Percentiles rank a stretch among this genome's conserved stretches.
These are phyloP conservation scores for Salvia sclarea DNA, from an alignment of 305 asterid species.

Conservation along the genomic window DNA sequence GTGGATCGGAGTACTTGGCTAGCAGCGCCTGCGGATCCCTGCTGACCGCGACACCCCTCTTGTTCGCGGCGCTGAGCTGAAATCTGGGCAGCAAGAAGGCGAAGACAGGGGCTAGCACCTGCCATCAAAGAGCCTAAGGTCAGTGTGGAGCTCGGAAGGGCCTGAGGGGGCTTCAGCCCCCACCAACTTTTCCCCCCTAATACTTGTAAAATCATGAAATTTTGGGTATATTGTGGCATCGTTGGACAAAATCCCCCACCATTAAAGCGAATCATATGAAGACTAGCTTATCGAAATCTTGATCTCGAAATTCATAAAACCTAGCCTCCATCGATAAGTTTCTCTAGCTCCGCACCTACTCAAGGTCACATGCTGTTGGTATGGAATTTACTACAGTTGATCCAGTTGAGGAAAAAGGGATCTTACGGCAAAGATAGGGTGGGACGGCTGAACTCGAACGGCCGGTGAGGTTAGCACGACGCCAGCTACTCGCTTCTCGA, in stretches of 20 bases:
- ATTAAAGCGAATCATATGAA: no score
- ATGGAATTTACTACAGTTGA: not conserved
- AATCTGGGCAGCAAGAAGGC: slow-evolving; percentile 75
- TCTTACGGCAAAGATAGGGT: slow-evolving; percentile 74
- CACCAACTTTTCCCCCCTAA: no score
- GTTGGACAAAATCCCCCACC: no score
- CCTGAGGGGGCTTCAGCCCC: no score
- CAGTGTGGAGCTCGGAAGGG: not conserved
- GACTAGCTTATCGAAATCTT: no score
- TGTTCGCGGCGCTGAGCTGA: slow-evolving; percentile 87
- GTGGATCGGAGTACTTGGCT: slow-evolving; percentile 86
- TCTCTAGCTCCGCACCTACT: no score
- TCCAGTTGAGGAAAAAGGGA: not conserved
- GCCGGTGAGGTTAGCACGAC: slow-evolving; percentile 87
- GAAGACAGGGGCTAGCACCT: slow-evolving; percentile 81
- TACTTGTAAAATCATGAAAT: no score
- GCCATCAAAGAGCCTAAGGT: not conserved
- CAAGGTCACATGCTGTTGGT: not conserved
- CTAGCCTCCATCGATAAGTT: no score
- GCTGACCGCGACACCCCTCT: slow-evolving; percentile 58
- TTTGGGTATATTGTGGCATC: no score
- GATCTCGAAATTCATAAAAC: no score
- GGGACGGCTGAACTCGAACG: slow-evolving; percentile 88
- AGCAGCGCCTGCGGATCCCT: slow-evolving; percentile 76
- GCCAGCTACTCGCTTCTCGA: slow-evolving; percentile 60